phyloP scores from a whole-genome alignment of 2,329 filamentous ascomycete genomes.

The Aspergillus melleus region DNA sequence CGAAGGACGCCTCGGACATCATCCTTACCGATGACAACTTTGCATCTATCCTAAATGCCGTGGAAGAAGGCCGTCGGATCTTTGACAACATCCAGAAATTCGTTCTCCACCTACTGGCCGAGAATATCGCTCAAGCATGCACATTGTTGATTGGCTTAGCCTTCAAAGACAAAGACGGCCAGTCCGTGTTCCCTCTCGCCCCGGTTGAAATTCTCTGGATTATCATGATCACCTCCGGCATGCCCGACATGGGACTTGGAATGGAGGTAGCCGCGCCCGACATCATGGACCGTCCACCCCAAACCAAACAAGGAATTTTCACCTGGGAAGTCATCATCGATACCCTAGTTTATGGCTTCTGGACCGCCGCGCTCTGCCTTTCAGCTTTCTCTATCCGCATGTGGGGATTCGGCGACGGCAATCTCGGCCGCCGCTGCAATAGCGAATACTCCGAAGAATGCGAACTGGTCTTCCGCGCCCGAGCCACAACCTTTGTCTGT shows the following conservation, averaged over 20 bases:
- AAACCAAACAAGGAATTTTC: slow-evolving; percentile 68
- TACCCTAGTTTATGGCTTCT: slow-evolving; percentile 72
- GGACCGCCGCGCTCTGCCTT: slow-evolving; percentile 69
- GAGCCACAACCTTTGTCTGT: slow-evolving; percentile 69
- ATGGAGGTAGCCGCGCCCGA: slow-evolving; percentile 71
- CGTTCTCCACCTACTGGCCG: slow-evolving; percentile 71
- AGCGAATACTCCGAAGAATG: slow-evolving; percentile 54
- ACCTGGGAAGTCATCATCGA: slow-evolving; percentile 72
- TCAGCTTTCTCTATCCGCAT: slow-evolving; percentile 61
- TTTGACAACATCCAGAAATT: slow-evolving; percentile 88
- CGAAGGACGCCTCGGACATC: slow-evolving; percentile 65
- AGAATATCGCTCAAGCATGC: slow-evolving; percentile 80
- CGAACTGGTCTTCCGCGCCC: slow-evolving; percentile 64
- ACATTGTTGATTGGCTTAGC: slow-evolving; percentile 75
- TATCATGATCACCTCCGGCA: slow-evolving; percentile 83
- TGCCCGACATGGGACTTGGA: slow-evolving; percentile 82
- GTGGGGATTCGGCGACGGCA: slow-evolving; percentile 58
- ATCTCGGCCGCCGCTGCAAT: slow-evolving; percentile 62
- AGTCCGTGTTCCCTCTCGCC: slow-evolving; percentile 79
- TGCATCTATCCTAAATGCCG: slow-evolving; percentile 76
- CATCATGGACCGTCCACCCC: slow-evolving; percentile 75
- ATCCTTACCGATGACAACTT: slow-evolving; percentile 78
- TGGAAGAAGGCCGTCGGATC: slow-evolving; percentile 77
- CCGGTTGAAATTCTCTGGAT: slow-evolving; percentile 87
- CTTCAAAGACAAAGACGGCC: slow-evolving; percentile 67